Conservation (phyloP, 2,329 filamentous ascomycete genomes). For the Sporothrix dimorphospora region DNA sequence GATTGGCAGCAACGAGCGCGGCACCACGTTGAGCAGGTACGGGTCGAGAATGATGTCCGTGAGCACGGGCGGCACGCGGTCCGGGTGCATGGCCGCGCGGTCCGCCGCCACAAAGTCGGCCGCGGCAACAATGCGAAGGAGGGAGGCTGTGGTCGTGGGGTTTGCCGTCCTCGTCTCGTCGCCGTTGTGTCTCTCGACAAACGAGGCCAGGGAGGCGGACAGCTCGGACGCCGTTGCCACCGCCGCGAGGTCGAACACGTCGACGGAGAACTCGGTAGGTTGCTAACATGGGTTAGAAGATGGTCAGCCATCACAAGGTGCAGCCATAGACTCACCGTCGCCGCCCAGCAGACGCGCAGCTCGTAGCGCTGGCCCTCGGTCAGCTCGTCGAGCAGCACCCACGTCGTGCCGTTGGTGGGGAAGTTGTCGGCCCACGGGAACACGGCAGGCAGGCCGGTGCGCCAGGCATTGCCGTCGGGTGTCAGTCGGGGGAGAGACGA, state of each 20-base stretch:
- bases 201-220: conserved; percentile 65
- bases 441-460: conserved; percentile 65
- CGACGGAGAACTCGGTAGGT: conserved; percentile 78
- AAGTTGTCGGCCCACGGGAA: conserved; percentile 63
- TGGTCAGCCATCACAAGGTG: neutral
- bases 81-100: conserved; percentile 66
- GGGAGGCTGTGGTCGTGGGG: conserved; percentile 43
- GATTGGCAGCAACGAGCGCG: conserved; percentile 74
- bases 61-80: conserved; percentile 69
- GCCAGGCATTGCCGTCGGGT: conserved; percentile 47
- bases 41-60: conserved; percentile 87
- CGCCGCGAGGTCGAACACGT: conserved; percentile 62
- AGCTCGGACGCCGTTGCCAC: conserved; percentile 67
- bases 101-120: conserved; percentile 86
- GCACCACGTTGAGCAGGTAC: conserved; percentile 74
- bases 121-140: conserved; percentile 73
- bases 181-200: conserved; percentile 42
- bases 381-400: conserved; percentile 76
- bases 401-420: conserved; percentile 68
- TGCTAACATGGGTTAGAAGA: conserved; percentile 58
- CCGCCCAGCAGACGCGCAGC: conserved; percentile 89
- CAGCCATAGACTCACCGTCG: conserved; percentile 62
- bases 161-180: neutral
- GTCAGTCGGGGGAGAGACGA: conserved; percentile 25
- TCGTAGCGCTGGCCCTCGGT: conserved; percentile 80